phyloP scores from a whole-genome alignment of 805 yeast genomes.

The Metschnikowia rubicola region DNA sequence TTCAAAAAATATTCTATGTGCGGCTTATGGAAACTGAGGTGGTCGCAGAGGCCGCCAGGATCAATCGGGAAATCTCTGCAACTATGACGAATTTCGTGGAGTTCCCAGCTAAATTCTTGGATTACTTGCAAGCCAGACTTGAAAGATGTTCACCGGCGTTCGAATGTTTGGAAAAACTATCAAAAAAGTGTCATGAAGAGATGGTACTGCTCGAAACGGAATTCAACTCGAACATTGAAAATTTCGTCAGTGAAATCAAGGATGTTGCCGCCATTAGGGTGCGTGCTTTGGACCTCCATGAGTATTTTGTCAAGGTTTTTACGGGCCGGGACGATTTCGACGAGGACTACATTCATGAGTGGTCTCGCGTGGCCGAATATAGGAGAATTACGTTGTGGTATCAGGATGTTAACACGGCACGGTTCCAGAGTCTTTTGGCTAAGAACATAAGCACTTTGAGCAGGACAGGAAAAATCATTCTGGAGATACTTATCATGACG shows the following conservation, averaged over 20 bases:
- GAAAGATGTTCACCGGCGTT: not conserved
- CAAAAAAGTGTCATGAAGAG: not conserved
- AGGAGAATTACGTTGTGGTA: conserved; percentile 3
- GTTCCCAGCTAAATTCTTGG: not conserved
- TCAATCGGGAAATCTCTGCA: not conserved
- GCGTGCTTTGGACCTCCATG: conserved; percentile 1
- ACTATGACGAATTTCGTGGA: not conserved
- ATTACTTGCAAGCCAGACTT: not conserved
- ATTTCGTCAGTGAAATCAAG: not conserved
- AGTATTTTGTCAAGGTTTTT: conserved; percentile 1
- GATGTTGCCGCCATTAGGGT: not conserved
- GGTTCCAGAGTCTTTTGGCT: conserved; percentile 1
- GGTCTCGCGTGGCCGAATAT: conserved; percentile 4
- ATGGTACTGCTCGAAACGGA: not conserved
- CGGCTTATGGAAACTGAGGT: not conserved
- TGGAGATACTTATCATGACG: not conserved
- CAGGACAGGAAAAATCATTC: not conserved
- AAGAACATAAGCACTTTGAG: conserved; percentile 1
- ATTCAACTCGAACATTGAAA: not conserved
- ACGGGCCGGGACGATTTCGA: not conserved
- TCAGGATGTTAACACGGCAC: not conserved
- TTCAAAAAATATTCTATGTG: conserved; percentile 1
- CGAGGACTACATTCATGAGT: not conserved
- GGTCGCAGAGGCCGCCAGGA: not conserved
- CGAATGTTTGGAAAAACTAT: not conserved